Percentiles rank a stretch among this genome's conserved stretches.
Evolutionary conservation across 352 stramenopile genomes (phyloP).

Genomic region (Pythium dissotocum): DNA sequence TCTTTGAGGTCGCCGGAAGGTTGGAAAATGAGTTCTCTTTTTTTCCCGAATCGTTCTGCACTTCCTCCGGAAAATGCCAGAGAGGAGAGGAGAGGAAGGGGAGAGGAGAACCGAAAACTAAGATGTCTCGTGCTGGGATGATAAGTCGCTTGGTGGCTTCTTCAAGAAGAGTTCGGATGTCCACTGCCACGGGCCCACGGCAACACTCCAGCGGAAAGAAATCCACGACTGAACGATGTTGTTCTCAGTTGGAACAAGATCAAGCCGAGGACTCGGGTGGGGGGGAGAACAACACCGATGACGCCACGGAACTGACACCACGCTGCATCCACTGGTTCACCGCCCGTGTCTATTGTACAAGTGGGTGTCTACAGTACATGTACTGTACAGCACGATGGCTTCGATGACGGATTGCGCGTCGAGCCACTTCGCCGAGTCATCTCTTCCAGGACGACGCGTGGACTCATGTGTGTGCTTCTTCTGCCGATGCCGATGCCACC

Average conservation of each 20-base stretch:
- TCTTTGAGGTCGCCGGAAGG: neutral
- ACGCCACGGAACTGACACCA: neutral
- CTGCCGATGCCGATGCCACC: neutral
- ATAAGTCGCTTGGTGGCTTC: slow-evolving; percentile 9
- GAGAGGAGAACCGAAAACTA: slow-evolving; percentile 4
- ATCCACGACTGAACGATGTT: neutral
- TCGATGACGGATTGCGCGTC: neutral
- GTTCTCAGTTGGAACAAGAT: neutral
- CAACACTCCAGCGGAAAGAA: neutral
- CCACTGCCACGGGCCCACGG: neutral
- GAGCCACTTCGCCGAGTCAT: neutral
- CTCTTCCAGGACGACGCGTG: neutral
- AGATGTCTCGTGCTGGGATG: neutral
- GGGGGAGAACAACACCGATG: neutral
- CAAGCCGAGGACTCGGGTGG: neutral
- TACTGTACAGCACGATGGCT: neutral
- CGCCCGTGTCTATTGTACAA: too few species aligned
- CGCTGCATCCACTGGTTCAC: neutral
- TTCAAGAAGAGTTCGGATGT: neutral
- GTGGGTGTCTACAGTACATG: too few species aligned
- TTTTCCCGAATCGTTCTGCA: slow-evolving; percentile 1
- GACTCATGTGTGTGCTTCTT: neutral
- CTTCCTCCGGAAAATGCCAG: slow-evolving; percentile 1
- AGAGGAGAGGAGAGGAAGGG: neutral
- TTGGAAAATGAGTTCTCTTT: slow-evolving; percentile 11